Conservation (phyloP, 2,329 filamentous ascomycete species). For the Botrytis aclada region DNA sequence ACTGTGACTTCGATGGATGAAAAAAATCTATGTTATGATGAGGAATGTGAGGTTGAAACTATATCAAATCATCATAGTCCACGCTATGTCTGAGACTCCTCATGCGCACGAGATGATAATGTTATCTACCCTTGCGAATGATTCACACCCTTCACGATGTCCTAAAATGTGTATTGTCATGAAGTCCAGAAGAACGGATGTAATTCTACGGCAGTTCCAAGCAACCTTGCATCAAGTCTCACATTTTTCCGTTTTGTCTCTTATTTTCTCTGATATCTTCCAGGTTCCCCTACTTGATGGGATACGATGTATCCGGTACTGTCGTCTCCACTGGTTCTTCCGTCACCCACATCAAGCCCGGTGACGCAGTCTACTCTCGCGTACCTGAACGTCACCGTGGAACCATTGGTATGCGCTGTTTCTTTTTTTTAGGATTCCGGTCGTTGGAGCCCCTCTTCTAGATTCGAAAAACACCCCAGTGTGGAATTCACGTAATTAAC, state of each 20-base stretch:
- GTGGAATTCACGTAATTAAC: not conserved
- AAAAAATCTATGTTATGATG: not conserved
- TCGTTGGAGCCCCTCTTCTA: not conserved
- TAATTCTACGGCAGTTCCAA: not conserved
- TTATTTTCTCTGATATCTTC: not conserved
- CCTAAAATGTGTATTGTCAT: not conserved
- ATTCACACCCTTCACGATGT: not conserved
- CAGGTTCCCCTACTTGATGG: slow-evolving; percentile 45
- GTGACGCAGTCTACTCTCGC: slow-evolving; percentile 42
- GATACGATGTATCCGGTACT: slow-evolving; percentile 43
- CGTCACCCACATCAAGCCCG: slow-evolving; percentile 40
- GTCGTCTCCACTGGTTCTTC: slow-evolving; percentile 39
- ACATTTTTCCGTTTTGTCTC: too few species aligned
- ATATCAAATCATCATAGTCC: not conserved
- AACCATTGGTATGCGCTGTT: slow-evolving; percentile 27
- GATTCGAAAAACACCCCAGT: not conserved
- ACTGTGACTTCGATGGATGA: not conserved
- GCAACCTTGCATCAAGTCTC: not conserved
- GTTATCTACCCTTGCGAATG: not conserved
- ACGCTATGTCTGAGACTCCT: not conserved
- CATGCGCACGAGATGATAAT: not conserved
- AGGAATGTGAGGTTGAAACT: not conserved
- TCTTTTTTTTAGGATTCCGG: not conserved
- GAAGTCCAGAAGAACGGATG: not conserved
- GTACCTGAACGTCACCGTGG: slow-evolving; percentile 38